Conservation (phyloP, 495 filamentous ascomycete genomes). For the Hypoxylon fuscum region DNA sequence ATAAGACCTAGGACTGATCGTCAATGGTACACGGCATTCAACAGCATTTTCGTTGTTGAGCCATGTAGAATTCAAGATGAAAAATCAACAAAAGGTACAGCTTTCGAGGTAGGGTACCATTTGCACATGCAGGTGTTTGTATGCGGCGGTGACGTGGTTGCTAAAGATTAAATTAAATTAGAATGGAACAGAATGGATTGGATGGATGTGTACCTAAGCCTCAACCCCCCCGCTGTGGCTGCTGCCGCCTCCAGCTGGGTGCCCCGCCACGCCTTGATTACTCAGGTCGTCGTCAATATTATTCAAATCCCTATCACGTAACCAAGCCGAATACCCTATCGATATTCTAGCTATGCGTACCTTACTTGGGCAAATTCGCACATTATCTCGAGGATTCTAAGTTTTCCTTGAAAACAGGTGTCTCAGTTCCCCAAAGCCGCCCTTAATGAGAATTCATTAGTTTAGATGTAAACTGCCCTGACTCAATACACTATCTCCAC, state of each 20-base stretch:
- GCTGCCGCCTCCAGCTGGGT: not conserved
- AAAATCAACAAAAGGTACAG: constrained; percentile 16
- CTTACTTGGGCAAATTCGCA: no score
- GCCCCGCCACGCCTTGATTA: constrained; percentile 11
- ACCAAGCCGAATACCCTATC: no score
- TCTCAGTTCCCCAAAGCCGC: no score
- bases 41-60: not conserved
- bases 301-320: no score
- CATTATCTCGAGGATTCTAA: no score
- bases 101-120: constrained; percentile 28
- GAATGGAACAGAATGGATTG: constrained; percentile 17
- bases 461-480: no score
- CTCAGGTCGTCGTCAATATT: not conserved
- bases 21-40: constrained; percentile 24
- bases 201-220: constrained; percentile 5
- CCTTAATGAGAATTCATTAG: no score
- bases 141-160: constrained; percentile 42
- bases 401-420: no score
- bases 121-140: constrained; percentile 29
- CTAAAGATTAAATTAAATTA: constrained; percentile 34
- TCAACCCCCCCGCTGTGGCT: constrained; percentile 30
- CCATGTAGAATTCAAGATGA: constrained; percentile 1
- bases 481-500: no score
- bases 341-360: no score
- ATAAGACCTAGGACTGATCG: constrained; percentile 23